A percentile compares a stretch with the other conserved stretches of the same genome.
Evolutionary conservation across 2,329 filamentous ascomycete genomes (phyloP).

Genomic region (Alternaria angustiovoidea): DNA sequence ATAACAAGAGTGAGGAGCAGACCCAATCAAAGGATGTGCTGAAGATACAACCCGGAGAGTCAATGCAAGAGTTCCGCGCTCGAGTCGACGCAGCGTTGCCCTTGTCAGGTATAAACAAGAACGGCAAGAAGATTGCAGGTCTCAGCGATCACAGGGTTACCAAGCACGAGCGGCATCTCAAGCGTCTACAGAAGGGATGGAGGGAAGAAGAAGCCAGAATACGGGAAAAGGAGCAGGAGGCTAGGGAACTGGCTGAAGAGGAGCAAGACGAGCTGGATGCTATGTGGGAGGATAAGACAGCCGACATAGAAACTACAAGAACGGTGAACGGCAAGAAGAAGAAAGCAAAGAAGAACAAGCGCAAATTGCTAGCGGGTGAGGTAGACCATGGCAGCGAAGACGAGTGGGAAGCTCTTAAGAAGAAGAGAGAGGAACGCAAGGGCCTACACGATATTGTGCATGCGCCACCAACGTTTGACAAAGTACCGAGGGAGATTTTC

Average conservation of each 20-base stretch:
- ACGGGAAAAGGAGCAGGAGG: conserved; percentile 81
- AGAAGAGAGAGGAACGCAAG: conserved; percentile 62
- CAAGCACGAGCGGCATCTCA: conserved; percentile 82
- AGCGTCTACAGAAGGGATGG: conserved; percentile 67
- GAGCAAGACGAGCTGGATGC: conserved; percentile 70
- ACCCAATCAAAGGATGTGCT: conserved; percentile 19
- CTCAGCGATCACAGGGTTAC: conserved; percentile 73
- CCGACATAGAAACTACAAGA: conserved; percentile 64
- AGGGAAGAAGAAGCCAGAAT: conserved; percentile 61
- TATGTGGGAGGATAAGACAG: conserved; percentile 69
- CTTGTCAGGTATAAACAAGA: conserved; percentile 69
- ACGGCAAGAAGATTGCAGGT: conserved; percentile 70
- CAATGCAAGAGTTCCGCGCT: conserved; percentile 79
- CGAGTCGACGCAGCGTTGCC: conserved; percentile 88
- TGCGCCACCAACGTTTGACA: conserved; percentile 78
- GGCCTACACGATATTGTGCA: conserved; percentile 68
- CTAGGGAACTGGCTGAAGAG: conserved; percentile 71
- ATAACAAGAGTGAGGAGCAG: conserved; percentile 34
- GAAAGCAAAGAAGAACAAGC: conserved; percentile 59
- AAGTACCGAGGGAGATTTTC: conserved; percentile 68
- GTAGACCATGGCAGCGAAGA: conserved; percentile 69
- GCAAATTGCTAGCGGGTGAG: conserved; percentile 60
- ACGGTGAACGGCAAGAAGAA: conserved; percentile 57
- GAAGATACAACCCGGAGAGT: conserved; percentile 80
- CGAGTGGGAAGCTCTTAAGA: conserved; percentile 79